Evolutionary conservation across 257 asterid species (phyloP).

Genomic region (Anisodus acutangulus): DNA sequence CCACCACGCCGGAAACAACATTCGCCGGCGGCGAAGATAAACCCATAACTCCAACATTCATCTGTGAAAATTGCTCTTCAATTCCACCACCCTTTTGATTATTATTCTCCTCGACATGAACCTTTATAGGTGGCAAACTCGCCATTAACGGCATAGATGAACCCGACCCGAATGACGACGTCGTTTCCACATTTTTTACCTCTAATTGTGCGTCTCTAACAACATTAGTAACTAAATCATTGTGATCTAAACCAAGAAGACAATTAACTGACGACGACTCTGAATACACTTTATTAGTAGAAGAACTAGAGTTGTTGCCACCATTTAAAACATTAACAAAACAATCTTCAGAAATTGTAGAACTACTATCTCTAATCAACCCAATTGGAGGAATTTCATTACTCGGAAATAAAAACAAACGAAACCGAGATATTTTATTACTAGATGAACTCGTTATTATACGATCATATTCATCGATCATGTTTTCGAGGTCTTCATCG

Average conservation of each 20-base stretch:
- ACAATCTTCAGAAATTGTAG: conserved; percentile 80
- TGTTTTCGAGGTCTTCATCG: conserved; percentile 88
- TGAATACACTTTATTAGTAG: conserved; percentile 50
- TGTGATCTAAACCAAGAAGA: conserved; percentile 70
- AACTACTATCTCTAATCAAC: conserved; percentile 37
- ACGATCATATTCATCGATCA: conserved; percentile 94
- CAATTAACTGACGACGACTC: conserved; percentile 81
- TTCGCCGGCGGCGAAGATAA: conserved; percentile 29
- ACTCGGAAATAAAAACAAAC: conserved; percentile 50
- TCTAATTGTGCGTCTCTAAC: conserved; percentile 33
- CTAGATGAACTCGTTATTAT: conserved; percentile 32
- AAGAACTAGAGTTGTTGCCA: conserved; percentile 38
- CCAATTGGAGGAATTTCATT: conserved; percentile 32
- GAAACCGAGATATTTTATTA: conserved; percentile 57
- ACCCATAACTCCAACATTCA: conserved; percentile 36
- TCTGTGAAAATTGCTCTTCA: too few species aligned
- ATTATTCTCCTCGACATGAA: conserved; percentile 63
- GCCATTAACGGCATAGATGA: conserved; percentile 53
- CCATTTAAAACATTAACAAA: conserved; percentile 81
- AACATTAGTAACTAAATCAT: background rate
- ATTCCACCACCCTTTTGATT: conserved; percentile 58
- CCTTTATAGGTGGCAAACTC: conserved; percentile 81
- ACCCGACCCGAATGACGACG: conserved; percentile 87
- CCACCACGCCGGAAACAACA: background rate
- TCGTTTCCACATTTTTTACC: conserved; percentile 43